Percentiles rank a stretch among this genome's conserved stretches.
These are phyloP conservation scores for Halophytophthora batemanensis DNA, from an alignment of 352 stramenopile genomes.

Conservation along the genomic window DNA sequence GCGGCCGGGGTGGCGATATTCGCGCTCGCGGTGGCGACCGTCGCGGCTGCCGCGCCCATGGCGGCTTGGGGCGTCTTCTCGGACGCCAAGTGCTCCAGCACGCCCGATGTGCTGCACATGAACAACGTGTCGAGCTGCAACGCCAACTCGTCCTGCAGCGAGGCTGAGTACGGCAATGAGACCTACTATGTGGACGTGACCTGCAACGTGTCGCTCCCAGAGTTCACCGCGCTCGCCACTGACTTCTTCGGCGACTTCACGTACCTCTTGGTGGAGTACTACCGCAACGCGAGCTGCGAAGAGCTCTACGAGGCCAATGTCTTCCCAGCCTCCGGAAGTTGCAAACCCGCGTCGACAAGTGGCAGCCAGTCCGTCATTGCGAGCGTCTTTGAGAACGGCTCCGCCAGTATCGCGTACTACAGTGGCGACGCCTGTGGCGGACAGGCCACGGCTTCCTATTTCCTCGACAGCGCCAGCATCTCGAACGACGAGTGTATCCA, in stretches of 20 bases:
- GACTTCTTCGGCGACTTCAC: not conserved
- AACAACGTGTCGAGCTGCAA: not conserved
- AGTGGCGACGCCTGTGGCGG: not conserved
- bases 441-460: not conserved
- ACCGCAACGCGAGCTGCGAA: not conserved
- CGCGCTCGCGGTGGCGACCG: no score
- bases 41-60: not conserved
- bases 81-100: conserved; percentile 1
- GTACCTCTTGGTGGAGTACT: not conserved
- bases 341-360: not conserved
- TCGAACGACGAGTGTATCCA: not conserved
- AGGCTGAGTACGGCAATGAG: not conserved
- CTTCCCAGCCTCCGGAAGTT: not conserved
- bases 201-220: not conserved
- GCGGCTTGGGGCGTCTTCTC: not conserved
- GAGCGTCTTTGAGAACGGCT: not conserved
- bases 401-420: not conserved
- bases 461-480: not conserved
- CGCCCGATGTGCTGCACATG: not conserved
- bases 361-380: not conserved
- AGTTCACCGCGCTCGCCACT: not conserved
- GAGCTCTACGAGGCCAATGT: not conserved
- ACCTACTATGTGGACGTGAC: not conserved
- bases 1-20: no score
- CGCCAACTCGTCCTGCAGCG: not conserved